These are phyloP conservation scores for Mucor mucedo DNA, from an alignment of 371 early-diverging fungal genomes.

Conservation along the genomic window DNA sequence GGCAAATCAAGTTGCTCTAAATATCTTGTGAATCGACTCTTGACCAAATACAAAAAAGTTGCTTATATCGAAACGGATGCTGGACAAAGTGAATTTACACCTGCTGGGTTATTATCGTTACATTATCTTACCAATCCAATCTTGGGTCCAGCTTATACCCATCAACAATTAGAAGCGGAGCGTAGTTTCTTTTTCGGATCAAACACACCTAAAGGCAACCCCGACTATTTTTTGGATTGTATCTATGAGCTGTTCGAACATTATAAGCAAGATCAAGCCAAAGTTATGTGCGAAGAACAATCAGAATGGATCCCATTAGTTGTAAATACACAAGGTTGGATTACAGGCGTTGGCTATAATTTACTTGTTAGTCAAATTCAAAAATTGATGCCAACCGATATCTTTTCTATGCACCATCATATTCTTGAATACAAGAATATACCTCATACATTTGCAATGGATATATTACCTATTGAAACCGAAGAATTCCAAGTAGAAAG, in stretches of 20 bases:
- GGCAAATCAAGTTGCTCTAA: constrained; percentile 82
- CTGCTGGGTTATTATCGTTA: constrained; percentile 73
- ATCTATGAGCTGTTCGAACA: constrained; percentile 57
- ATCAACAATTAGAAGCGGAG: constrained; percentile 58
- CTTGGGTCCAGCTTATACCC: constrained; percentile 82
- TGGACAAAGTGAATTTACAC: constrained; percentile 84
- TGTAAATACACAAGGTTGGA: constrained; percentile 87
- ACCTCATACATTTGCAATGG: constrained; percentile 38
- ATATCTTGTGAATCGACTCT: constrained; percentile 67
- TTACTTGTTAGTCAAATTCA: constrained; percentile 64
- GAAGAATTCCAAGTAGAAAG: constrained; percentile 10
- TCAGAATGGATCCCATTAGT: constrained; percentile 65
- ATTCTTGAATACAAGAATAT: constrained; percentile 28
- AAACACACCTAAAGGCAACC: constrained; percentile 66
- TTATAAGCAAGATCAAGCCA: constrained; percentile 49
- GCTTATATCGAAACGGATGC: constrained; percentile 84
- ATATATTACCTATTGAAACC: constrained; percentile 17
- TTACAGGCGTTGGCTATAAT: constrained; percentile 78
- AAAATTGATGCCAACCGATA: constrained; percentile 55
- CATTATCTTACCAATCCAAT: constrained; percentile 67
- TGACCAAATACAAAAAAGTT: constrained; percentile 59
- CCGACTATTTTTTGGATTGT: constrained; percentile 71
- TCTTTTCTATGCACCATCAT: constrained; percentile 46
- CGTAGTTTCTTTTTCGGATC: constrained; percentile 73
- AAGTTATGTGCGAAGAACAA: constrained; percentile 14